Percentiles rank a stretch among this genome's conserved stretches.
These are phyloP conservation scores for Pythium plurisporium DNA, from an alignment of 352 stramenopile genomes.

Conservation along the genomic window DNA sequence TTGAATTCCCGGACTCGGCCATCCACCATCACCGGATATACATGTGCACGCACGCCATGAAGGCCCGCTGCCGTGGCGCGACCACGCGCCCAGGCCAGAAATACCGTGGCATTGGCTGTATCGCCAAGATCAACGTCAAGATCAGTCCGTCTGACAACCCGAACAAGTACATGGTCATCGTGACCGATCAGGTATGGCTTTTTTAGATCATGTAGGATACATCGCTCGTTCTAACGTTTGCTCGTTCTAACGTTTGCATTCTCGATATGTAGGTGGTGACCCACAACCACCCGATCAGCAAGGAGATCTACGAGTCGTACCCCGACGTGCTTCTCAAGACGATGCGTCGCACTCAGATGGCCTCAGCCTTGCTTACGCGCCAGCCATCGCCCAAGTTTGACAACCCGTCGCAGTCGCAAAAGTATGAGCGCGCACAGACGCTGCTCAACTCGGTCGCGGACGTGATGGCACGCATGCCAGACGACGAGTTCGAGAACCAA, in stretches of 20 bases:
- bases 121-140: slow-evolving; percentile 87
- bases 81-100: slow-evolving; percentile 75
- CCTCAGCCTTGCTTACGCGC: slow-evolving; percentile 52
- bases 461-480: slow-evolving; percentile 58
- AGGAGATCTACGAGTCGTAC: slow-evolving; percentile 83
- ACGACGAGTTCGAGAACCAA: slow-evolving; percentile 75
- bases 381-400: slow-evolving; percentile 76
- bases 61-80: slow-evolving; percentile 69
- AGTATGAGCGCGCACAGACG: slow-evolving; percentile 70
- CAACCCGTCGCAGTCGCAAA: slow-evolving; percentile 59
- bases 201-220: too few relatives aligned
- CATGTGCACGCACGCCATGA: slow-evolving; percentile 88
- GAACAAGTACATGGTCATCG: slow-evolving; percentile 85
- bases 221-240: too few relatives aligned
- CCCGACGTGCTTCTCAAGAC: slow-evolving; percentile 81
- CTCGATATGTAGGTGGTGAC: slow-evolving; percentile 54
- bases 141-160: slow-evolving; percentile 78
- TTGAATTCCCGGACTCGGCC: slow-evolving; percentile 75
- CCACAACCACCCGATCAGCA: slow-evolving; percentile 81
- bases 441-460: slow-evolving; percentile 70
- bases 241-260: too few relatives aligned
- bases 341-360: slow-evolving; percentile 75
- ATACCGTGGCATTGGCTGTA: slow-evolving; percentile 80
- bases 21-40: slow-evolving; percentile 88
- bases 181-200: slow-evolving; percentile 68